Evolutionary conservation across 345 rosid species (phyloP), one percentile per base, ranked within the genome.

Genomic region (Syzygium jambos): DNA sequence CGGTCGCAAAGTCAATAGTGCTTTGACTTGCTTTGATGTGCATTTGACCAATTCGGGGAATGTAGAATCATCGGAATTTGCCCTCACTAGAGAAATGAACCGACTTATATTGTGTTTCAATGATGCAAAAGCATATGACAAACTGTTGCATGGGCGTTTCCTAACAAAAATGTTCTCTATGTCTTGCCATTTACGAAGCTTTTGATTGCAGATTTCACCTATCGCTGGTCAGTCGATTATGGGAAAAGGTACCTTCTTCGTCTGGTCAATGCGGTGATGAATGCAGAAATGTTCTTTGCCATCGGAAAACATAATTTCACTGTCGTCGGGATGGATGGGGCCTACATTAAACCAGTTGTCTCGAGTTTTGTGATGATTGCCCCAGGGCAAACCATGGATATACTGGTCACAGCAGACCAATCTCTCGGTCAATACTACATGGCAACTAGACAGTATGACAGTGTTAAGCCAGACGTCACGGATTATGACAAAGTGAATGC

Each of bases 331-430:
- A 84, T 85, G 84, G 90, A 89, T 12, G 90, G 85, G 34, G 34
- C 80, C 15, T 89, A 89, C 84, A 23, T 89, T 12, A 89, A 89
- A 78, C 90, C 90, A 41, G 25, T 89, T 13, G 84, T 84, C 85
- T 85, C 87, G 3, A 84, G 78, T 34, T 65, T 63, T 38, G 88
- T 89, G 25, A 73, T 86, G 90, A 73, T 89, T 29, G 82, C 87
- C 57, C 88, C 90, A 2, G 88, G 90, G 23, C 90, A 89, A 61
- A 87, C 90, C 51, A 77, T 85, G 52, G 90, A 89, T 46, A 51
- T 87, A 85, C 59, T 89, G 14, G 84, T 89, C 82, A 85, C 88
- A 17, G 85, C 85, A 27, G 73, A 89, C 87, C 90, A 87, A 78
- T 27, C 88, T 55, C 87, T 83, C 2, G 87, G 87, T 54, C 57